A percentile compares a stretch with the other conserved stretches of the same genome.
phyloP scores from a whole-genome alignment of 305 asterid genomes.

The Petunia hybrid region DNA sequence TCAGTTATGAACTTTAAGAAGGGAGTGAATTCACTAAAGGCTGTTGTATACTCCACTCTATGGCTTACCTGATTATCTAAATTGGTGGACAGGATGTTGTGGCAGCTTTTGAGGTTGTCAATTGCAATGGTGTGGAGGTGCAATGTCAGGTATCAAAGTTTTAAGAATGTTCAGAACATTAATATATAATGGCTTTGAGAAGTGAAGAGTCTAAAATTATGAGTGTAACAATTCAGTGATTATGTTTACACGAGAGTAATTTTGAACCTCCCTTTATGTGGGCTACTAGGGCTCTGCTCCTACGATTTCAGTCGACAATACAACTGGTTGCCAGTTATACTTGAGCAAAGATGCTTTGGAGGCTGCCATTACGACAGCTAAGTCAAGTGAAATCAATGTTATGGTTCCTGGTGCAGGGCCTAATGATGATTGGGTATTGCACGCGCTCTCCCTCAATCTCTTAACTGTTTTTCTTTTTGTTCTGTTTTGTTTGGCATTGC shows the following conservation, averaged over 20 bases:
- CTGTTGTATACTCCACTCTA: conserved; percentile 14
- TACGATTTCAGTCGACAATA: conserved; percentile 88
- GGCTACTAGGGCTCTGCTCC: conserved; percentile 83
- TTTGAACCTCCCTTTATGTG: conserved; percentile 26
- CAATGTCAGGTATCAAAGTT: conserved; percentile 80
- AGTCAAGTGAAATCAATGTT: conserved; percentile 91
- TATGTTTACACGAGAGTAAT: neutral
- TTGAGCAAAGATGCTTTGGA: conserved; percentile 84
- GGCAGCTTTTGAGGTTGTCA: conserved; percentile 98
- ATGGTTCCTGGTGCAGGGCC: conserved; percentile 83
- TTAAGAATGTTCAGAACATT: neutral
- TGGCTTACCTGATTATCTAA: conserved; percentile 30
- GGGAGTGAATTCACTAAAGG: neutral
- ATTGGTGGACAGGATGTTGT: conserved; percentile 81
- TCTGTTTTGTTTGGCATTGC: conserved; percentile 2
- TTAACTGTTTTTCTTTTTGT: neutral
- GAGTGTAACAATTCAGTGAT: neutral
- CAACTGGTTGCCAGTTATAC: conserved; percentile 93
- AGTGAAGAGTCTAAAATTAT: neutral
- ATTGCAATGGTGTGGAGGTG: conserved; percentile 85
- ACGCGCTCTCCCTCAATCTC: neutral
- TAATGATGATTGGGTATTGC: conserved; percentile 92
- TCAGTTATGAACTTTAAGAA: conserved; percentile 43
- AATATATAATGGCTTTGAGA: neutral
- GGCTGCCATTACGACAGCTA: conserved; percentile 89